Conservation (phyloP, 495 filamentous ascomycete genomes). For the Aspergillus ostianus region DNA sequence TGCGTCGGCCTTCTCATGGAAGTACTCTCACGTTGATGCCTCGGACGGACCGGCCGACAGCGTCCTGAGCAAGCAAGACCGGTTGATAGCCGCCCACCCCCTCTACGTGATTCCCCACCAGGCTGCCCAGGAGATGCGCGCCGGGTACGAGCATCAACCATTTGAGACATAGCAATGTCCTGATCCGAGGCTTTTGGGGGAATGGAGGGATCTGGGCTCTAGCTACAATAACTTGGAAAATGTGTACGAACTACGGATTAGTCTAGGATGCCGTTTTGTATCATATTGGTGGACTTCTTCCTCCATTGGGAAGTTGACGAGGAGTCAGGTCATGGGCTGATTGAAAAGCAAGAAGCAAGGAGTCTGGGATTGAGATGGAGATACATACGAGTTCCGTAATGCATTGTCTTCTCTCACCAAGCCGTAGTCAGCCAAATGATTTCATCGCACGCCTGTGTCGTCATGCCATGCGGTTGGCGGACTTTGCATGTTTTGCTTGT, state of each 20-base stretch:
- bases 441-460: background rate
- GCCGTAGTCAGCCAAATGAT: conserved; percentile 1
- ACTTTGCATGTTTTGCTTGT: background rate
- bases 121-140: background rate
- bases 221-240: background rate
- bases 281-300: background rate
- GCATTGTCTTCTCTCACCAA: background rate
- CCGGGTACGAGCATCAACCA: background rate
- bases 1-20: conserved; percentile 65
- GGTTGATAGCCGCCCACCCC: background rate
- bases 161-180: background rate
- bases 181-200: background rate
- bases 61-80: background rate
- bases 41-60: background rate
- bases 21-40: conserved; percentile 32
- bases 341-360: background rate
- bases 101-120: background rate
- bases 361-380: background rate
- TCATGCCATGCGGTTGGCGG: conserved; percentile 4
- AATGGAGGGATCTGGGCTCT: background rate
- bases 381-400: background rate
- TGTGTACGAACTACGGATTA: background rate
- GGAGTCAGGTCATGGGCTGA: background rate
- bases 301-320: background rate
- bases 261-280: background rate